A percentile compares a stretch with the other conserved stretches of the same genome.
phyloP scores from a whole-genome alignment of 1,284 basidiomycete genomes.

The Heliocybe sulcata region DNA sequence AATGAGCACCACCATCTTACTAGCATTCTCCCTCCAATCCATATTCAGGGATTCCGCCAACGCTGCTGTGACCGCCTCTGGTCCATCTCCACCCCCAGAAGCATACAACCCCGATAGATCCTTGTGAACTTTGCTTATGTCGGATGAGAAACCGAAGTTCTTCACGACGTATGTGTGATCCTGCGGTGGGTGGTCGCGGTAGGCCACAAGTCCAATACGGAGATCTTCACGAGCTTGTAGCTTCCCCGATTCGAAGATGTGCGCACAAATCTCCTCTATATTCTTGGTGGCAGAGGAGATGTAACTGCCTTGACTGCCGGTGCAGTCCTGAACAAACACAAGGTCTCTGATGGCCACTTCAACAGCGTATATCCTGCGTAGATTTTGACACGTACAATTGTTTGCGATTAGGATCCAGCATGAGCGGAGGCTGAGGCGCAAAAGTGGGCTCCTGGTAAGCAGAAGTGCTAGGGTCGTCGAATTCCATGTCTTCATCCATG shows the following conservation, averaged over 20 bases:
- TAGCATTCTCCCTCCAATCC: slow-evolving; percentile 87
- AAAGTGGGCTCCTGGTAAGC: slow-evolving; percentile 28
- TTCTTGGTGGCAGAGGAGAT: slow-evolving; percentile 93
- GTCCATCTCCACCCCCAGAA: slow-evolving; percentile 94
- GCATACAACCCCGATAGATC: slow-evolving; percentile 85
- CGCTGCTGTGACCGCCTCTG: slow-evolving; percentile 95
- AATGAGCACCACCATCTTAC: slow-evolving; percentile 93
- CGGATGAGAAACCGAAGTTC: slow-evolving; percentile 92
- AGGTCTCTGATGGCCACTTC: slow-evolving; percentile 57
- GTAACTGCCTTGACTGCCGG: slow-evolving; percentile 81
- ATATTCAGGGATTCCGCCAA: slow-evolving; percentile 82
- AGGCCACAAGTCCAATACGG: slow-evolving; percentile 85
- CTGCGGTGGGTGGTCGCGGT: slow-evolving; percentile 92
- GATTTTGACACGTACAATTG: slow-evolving; percentile 3
- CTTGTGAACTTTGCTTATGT: slow-evolving; percentile 83
- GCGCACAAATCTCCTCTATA: slow-evolving; percentile 94
- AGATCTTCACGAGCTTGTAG: slow-evolving; percentile 84
- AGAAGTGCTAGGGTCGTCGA: slow-evolving; percentile 31
- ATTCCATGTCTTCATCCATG: slow-evolving; percentile 79
- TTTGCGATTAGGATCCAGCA: slow-evolving; percentile 7
- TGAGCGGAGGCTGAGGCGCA: slow-evolving; percentile 24
- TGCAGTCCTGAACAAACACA: slow-evolving; percentile 87
- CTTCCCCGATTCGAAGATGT: slow-evolving; percentile 93
- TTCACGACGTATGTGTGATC: slow-evolving; percentile 91
- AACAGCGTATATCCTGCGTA: slow-evolving; percentile 3